A percentile compares a stretch with the other conserved stretches of the same genome.
Conservation (phyloP, 495 filamentous ascomycete genomes). For the Podospora didyma region DNA sequence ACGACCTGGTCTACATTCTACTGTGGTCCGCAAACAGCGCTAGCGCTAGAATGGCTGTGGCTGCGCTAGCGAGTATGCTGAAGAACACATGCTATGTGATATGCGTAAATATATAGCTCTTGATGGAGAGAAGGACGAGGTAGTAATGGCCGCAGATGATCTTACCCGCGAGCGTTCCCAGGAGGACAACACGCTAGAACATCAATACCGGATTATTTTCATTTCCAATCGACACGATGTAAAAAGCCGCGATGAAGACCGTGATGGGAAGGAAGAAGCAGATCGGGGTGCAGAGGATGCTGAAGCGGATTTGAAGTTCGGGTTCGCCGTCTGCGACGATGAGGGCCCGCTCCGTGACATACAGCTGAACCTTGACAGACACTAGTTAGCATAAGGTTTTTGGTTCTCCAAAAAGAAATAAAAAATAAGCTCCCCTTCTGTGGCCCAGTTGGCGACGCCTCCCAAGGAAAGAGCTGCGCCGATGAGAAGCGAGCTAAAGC, state of each 20-base stretch:
- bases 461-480: conserved; percentile 75
- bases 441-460: conserved; percentile 68
- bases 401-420: too few relatives aligned
- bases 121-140: conserved; percentile 75
- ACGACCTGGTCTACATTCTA: conserved; percentile 72
- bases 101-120: conserved; percentile 68
- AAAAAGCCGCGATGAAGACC: conserved; percentile 70
- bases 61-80: conserved; percentile 65
- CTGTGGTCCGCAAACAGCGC: conserved; percentile 73
- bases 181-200: conserved; percentile 54
- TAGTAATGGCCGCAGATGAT: conserved; percentile 90
- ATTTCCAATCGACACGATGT: conserved; percentile 60
- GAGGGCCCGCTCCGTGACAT: conserved; percentile 78
- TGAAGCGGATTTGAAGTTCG: conserved; percentile 69
- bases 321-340: conserved; percentile 57
- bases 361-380: conserved; percentile 61
- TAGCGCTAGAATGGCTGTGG: conserved; percentile 63
- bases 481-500: conserved; percentile 61
- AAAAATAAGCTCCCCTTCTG: too few relatives aligned
- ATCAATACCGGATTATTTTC: too few relatives aligned
- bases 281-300: conserved; percentile 62
- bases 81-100: conserved; percentile 55
- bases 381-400: too few relatives aligned
- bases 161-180: conserved; percentile 64
- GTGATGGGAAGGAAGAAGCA: conserved; percentile 79